Evolutionary conservation across 768 basidiomycete species (phyloP).

Genomic region (Suillus clintonianus): DNA sequence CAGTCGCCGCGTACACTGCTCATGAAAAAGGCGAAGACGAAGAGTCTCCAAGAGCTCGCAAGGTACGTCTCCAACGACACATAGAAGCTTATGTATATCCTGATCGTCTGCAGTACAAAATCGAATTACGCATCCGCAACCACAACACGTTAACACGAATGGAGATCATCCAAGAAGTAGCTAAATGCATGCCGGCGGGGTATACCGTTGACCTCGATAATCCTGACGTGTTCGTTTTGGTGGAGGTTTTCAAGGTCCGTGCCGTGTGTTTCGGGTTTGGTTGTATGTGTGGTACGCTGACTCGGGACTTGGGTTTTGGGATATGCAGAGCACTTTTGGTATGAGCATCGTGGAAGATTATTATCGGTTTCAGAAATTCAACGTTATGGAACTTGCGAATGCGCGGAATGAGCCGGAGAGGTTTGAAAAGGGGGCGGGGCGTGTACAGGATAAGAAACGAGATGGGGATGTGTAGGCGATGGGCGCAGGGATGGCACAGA

Average conservation of each 20-base stretch:
- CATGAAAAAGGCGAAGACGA: slow-evolving; percentile 34
- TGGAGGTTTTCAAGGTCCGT: slow-evolving; percentile 82
- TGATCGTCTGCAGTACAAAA: slow-evolving; percentile 87
- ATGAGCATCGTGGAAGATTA: slow-evolving; percentile 75
- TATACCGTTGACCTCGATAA: slow-evolving; percentile 69
- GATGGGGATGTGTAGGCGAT: background rate
- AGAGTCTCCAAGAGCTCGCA: slow-evolving; percentile 39
- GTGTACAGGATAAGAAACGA: slow-evolving; percentile 25
- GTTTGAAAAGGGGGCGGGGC: slow-evolving; percentile 34
- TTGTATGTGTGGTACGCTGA: background rate
- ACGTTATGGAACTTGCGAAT: slow-evolving; percentile 73
- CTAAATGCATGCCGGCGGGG: slow-evolving; percentile 65
- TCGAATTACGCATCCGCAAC: slow-evolving; percentile 74
- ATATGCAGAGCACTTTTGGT: slow-evolving; percentile 69
- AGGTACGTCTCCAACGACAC: slow-evolving; percentile 41
- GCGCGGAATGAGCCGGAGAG: slow-evolving; percentile 40
- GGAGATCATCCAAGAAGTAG: slow-evolving; percentile 65
- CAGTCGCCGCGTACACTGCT: slow-evolving; percentile 55
- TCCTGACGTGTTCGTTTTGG: slow-evolving; percentile 73
- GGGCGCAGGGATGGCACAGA: background rate
- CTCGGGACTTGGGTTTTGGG: background rate
- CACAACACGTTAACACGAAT: slow-evolving; percentile 68
- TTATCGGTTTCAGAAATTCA: slow-evolving; percentile 73
- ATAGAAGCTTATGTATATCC: too few species aligned
- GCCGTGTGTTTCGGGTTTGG: background rate